These are phyloP conservation scores for Zasmidium angulare DNA, from an alignment of 2,329 filamentous ascomycete genomes.

Conservation along the genomic window DNA sequence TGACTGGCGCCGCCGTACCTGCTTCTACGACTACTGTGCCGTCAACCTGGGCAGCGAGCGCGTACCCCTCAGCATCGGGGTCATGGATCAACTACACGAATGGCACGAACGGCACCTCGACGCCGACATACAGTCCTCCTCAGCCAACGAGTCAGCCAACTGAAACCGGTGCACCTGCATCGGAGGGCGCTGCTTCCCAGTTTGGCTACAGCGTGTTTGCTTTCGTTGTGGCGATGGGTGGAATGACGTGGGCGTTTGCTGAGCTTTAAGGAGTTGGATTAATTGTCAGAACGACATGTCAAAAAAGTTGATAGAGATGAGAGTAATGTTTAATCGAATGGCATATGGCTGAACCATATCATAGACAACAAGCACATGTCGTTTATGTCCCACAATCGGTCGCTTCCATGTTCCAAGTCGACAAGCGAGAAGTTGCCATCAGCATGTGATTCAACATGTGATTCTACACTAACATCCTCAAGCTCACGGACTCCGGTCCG, in stretches of 20 bases:
- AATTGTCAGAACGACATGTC: background rate
- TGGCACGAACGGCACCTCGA: slow-evolving; percentile 1
- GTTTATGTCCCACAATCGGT: too few species aligned
- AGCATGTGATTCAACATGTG: too few species aligned
- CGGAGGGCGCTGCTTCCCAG: slow-evolving; percentile 6
- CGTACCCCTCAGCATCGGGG: background rate
- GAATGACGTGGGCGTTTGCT: slow-evolving; percentile 21
- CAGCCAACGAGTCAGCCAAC: background rate
- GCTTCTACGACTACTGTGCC: background rate
- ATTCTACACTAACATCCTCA: too few species aligned
- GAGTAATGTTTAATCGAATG: too few species aligned
- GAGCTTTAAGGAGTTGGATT: slow-evolving; percentile 15
- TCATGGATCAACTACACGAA: background rate
- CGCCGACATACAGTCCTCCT: slow-evolving; percentile 1
- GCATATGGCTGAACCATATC: too few species aligned
- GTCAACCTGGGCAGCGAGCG: background rate
- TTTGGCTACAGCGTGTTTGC: slow-evolving; percentile 9
- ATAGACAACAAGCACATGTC: too few species aligned
- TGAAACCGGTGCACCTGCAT: background rate
- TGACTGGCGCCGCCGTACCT: background rate
- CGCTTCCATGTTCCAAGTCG: too few species aligned
- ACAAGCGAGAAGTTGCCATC: too few species aligned
- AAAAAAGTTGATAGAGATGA: too few species aligned
- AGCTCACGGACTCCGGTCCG: too few species aligned
- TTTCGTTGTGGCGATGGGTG: slow-evolving; percentile 17